These are phyloP conservation scores for Biscutella laevigata DNA, from an alignment of 441 rosid genomes.

Conservation along the genomic window DNA sequence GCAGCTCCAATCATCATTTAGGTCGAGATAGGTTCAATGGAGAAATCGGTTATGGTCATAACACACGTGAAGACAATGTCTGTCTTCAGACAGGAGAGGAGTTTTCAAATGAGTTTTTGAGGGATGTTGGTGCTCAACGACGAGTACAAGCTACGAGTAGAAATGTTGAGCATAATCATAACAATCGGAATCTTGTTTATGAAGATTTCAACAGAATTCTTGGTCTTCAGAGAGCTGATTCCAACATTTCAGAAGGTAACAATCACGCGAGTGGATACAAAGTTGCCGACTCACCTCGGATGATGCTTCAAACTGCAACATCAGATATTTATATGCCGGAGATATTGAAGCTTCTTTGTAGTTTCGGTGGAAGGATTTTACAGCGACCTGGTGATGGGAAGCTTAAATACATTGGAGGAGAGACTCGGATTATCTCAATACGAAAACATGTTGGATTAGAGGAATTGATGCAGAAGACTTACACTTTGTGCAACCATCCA, in stretches of 20 bases:
- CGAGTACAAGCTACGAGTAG: constrained; percentile 17
- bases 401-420: constrained; percentile 59
- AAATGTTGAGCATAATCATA: constrained; percentile 24
- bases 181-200: constrained; percentile 29
- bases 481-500: constrained; percentile 38
- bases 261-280: constrained; percentile 18
- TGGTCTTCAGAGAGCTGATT: constrained; percentile 34
- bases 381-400: constrained; percentile 53
- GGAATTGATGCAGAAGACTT: constrained; percentile 41
- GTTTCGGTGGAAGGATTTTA: constrained; percentile 55
- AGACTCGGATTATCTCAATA: constrained; percentile 47
- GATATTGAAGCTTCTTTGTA: constrained; percentile 52
- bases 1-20: constrained; percentile 30
- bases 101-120: constrained; percentile 42
- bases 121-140: constrained; percentile 37
- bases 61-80: constrained; percentile 26
- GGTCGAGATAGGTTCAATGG: constrained; percentile 25
- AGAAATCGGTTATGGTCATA: constrained; percentile 10
- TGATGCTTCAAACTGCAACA: constrained; percentile 22
- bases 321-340: constrained; percentile 25
- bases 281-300: constrained; percentile 36
- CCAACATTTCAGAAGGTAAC: constrained; percentile 33
- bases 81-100: constrained; percentile 62
- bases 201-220: constrained; percentile 36
- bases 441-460: constrained; percentile 32